Base-by-base conservation (phyloP, 2,329 filamentous ascomycete species). In the Seiridium unicorne region DNA sequence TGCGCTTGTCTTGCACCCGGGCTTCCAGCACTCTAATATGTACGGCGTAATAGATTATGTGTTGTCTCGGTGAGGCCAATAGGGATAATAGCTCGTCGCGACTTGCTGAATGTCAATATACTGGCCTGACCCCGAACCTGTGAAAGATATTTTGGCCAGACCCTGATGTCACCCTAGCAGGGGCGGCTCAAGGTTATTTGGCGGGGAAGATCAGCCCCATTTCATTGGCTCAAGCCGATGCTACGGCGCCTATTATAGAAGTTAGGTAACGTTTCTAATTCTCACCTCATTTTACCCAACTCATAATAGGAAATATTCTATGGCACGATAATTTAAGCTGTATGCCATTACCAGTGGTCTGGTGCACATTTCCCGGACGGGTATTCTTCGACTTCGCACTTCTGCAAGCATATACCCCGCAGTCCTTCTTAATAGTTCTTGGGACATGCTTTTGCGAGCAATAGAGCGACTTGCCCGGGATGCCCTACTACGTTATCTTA, bases 131-230 rank as follows among this genome's bases (percentile, higher is more conserved):
- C 32, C 35, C 34, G 13, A 9, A 38, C 32, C 7, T 51, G 49
- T 36, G 38, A 51, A 40, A 34, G n/a, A 31, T 38, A 49, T 51
- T 58, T 51, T 58, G 46, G 55, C 35, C 4, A 58, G 32, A 51
- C 46, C 46, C 54, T 58, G 55, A 49, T 58, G 44, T 58, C 55
- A 51, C 36, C 44, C 55, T 34, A 42, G 13, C 35, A 11, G n/a
- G 32, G 32, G 32, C 31, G 54, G 54, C 40, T 57, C 44, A 13
- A 18, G 36, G 44, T 8, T 34, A 36, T 51, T 49, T 51, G 38
- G 55, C 46, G 55, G 55, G 55, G 55, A 9, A 36, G 18, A n/a
- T 40, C 32, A 31, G 32, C 44, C 34, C 44, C 46, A 35, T 34
- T n/a, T 49, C n/a, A 57, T 57, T 57, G 55, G 55, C 42, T 36